These are phyloP conservation scores for Penicillium cinerascens DNA, from an alignment of 495 filamentous ascomycete species.

Conservation along the genomic window DNA sequence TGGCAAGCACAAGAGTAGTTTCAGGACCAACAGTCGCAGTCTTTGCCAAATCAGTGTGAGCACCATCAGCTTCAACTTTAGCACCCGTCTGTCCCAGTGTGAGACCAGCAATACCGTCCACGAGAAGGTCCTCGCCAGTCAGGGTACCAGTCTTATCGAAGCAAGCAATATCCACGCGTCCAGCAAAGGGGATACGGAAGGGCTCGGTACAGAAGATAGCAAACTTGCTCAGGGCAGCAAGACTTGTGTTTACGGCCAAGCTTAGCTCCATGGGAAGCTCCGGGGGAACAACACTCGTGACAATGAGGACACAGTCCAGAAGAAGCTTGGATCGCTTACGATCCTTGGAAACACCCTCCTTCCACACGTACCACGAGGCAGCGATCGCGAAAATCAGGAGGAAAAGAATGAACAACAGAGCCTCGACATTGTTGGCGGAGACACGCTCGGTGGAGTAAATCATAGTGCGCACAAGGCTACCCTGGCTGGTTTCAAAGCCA, in stretches of 20 bases:
- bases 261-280: constrained; percentile 98
- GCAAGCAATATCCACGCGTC: constrained; percentile 92
- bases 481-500: constrained; percentile 97
- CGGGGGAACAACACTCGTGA: constrained; percentile 95
- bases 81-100: constrained; percentile 62
- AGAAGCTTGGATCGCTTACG: constrained; percentile 96
- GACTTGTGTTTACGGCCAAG: constrained; percentile 96
- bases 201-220: constrained; percentile 99
- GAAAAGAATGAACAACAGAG: constrained; percentile 94
- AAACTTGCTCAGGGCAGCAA: constrained; percentile 88
- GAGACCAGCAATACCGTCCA: constrained; percentile 94
- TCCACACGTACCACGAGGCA: constrained; percentile 99
- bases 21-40: constrained; percentile 64
- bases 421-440: constrained; percentile 93
- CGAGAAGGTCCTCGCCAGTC: constrained; percentile 94
- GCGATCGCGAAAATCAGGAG: constrained; percentile 93
- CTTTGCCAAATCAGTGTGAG: constrained; percentile 67
- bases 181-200: constrained; percentile 97
- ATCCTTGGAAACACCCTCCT: constrained; percentile 87
- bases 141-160: constrained; percentile 99
- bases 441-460: constrained; percentile 99
- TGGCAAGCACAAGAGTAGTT: constrained; percentile 91
- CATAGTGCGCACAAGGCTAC: constrained; percentile 97
- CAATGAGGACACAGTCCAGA: constrained; percentile 93
- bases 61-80: constrained; percentile 72